Percentiles rank a stretch among this genome's conserved stretches.
These are phyloP conservation scores for Royoungia palumana DNA, from an alignment of 768 basidiomycete species.

Conservation along the genomic window DNA sequence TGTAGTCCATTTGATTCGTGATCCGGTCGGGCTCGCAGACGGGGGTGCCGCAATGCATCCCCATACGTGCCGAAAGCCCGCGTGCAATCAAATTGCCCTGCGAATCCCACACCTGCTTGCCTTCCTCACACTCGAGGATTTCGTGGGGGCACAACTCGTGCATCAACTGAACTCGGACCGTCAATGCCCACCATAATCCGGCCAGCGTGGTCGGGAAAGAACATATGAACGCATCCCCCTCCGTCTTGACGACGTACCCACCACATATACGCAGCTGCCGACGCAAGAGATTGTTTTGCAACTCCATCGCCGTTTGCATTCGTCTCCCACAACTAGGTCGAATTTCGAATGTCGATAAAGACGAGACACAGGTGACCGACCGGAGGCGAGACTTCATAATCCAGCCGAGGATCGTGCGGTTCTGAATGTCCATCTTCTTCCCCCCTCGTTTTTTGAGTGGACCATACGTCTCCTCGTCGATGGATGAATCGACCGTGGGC, in stretches of 20 bases:
- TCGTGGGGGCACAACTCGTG: constrained; percentile 88
- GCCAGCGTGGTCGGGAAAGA: constrained; percentile 88
- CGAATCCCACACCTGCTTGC: constrained; percentile 69
- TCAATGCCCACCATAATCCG: constrained; percentile 88
- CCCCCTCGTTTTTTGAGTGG: constrained; percentile 29
- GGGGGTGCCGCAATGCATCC: constrained; percentile 89
- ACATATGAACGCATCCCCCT: constrained; percentile 99
- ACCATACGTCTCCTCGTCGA: constrained; percentile 37
- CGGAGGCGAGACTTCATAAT: constrained; percentile 79
- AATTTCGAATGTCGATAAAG: constrained; percentile 97
- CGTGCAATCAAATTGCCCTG: constrained; percentile 70
- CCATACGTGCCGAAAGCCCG: constrained; percentile 95
- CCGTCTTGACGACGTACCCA: constrained; percentile 98
- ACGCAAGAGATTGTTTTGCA: constrained; percentile 86
- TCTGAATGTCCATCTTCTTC: constrained; percentile 50
- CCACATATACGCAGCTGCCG: constrained; percentile 85
- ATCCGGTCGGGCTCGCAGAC: constrained; percentile 89
- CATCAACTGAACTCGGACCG: constrained; percentile 79
- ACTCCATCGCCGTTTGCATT: constrained; percentile 84
- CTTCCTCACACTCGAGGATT: constrained; percentile 90
- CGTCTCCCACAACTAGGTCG: constrained; percentile 93
- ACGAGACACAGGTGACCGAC: constrained; percentile 86
- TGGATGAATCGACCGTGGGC: constrained; percentile 25
- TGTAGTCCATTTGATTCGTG: constrained; percentile 96
- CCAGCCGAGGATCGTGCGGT: constrained; percentile 62